These are phyloP conservation scores for Plasmopara viticola DNA, from an alignment of 352 stramenopile genomes.

Conservation along the genomic window DNA sequence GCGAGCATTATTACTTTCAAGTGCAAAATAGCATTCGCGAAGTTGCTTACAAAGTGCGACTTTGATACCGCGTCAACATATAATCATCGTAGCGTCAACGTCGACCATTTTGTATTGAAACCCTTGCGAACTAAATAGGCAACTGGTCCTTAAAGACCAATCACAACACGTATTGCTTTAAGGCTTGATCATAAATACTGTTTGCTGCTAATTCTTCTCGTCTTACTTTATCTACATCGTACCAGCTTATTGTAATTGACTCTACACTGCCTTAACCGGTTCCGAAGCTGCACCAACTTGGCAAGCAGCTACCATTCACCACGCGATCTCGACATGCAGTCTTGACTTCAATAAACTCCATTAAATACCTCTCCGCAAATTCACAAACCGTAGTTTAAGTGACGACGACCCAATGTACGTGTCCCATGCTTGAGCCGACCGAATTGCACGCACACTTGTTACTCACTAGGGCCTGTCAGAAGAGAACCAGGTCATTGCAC, in stretches of 20 bases:
- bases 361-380: slow-evolving; percentile 34
- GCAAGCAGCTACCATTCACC: slow-evolving; percentile 12
- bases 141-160: background rate
- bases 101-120: slow-evolving; percentile 18
- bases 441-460: slow-evolving; percentile 2
- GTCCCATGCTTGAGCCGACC: slow-evolving; percentile 1
- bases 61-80: slow-evolving; percentile 9
- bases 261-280: background rate
- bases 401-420: background rate
- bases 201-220: slow-evolving; percentile 10
- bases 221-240: slow-evolving; percentile 8
- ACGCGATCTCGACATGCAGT: slow-evolving; percentile 25
- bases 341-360: slow-evolving; percentile 33
- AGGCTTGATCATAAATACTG: background rate
- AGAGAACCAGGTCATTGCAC: slow-evolving; percentile 22
- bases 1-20: slow-evolving; percentile 24
- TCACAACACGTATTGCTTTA: background rate
- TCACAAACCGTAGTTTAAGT: slow-evolving; percentile 14
- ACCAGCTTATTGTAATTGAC: slow-evolving; percentile 1
- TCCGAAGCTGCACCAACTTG: slow-evolving; percentile 2
- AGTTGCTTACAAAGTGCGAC: slow-evolving; percentile 47
- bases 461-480: slow-evolving; percentile 10
- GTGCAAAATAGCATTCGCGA: slow-evolving; percentile 40
- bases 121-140: background rate
- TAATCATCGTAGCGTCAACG: no score